Evolutionary conservation across 1,284 basidiomycete genomes (phyloP).

Genomic region (Tilletia indica): DNA sequence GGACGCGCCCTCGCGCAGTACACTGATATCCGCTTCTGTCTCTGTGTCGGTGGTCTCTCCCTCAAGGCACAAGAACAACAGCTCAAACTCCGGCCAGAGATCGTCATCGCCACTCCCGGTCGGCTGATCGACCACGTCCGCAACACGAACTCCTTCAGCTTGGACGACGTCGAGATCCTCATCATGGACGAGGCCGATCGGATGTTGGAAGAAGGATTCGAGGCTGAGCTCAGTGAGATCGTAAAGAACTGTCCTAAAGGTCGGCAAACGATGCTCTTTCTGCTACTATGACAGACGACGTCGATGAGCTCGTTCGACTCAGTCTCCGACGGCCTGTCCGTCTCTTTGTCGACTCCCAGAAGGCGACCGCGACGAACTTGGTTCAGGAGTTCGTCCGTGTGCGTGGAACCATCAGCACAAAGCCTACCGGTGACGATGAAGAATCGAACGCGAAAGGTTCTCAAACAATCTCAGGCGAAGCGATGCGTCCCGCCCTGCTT

Average conservation of each 20-base stretch:
- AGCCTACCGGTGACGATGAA: neutral
- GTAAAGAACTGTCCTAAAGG: constrained; percentile 76
- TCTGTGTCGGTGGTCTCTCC: constrained; percentile 83
- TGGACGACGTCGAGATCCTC: constrained; percentile 88
- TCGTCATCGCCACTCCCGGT: constrained; percentile 91
- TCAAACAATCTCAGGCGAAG: constrained; percentile 64
- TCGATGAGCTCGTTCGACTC: constrained; percentile 88
- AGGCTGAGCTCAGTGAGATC: constrained; percentile 92
- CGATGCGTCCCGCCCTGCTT: constrained; percentile 70
- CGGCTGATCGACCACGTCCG: constrained; percentile 94
- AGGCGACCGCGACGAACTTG: constrained; percentile 80
- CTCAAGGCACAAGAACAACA: constrained; percentile 83
- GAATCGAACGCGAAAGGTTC: constrained; percentile 11
- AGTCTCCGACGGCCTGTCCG: constrained; percentile 86
- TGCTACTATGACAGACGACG: constrained; percentile 94
- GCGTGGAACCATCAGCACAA: constrained; percentile 24
- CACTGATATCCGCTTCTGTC: constrained; percentile 81
- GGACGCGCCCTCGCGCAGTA: constrained; percentile 79
- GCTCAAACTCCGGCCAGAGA: constrained; percentile 80
- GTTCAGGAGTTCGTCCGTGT: constrained; percentile 77
- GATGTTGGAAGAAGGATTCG: constrained; percentile 95
- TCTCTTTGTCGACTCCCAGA: constrained; percentile 91
- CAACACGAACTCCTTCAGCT: constrained; percentile 88
- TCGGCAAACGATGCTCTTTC: constrained; percentile 98
- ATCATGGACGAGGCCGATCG: constrained; percentile 96